Conservation (phyloP, 257 asterid species). For the Dorcoceras hygrometricum region DNA sequence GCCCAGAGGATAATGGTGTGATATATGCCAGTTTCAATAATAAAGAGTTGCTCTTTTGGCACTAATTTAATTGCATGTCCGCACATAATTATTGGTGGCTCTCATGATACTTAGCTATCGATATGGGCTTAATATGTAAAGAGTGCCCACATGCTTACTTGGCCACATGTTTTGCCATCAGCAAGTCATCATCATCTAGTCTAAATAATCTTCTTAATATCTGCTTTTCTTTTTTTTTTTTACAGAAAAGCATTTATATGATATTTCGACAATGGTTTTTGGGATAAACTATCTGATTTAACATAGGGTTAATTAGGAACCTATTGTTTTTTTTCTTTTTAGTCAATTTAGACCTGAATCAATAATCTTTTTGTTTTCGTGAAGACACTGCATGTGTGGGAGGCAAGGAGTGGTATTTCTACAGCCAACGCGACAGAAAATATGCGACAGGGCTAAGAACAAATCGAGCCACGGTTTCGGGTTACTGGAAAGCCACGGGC, state of each 20-base stretch:
- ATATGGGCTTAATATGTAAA: slow-evolving; percentile 21
- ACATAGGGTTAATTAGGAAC: neutral
- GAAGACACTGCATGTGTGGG: slow-evolving; percentile 80
- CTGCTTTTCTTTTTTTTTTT: neutral
- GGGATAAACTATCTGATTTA: too few relatives aligned
- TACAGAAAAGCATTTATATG: too few relatives aligned
- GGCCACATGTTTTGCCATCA: slow-evolving; percentile 32
- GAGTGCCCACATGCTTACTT: slow-evolving; percentile 24
- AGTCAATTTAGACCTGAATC: neutral
- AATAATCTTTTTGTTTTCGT: neutral
- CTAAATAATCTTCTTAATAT: slow-evolving; percentile 6
- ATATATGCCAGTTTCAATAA: too few relatives aligned
- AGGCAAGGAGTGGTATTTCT: slow-evolving; percentile 78
- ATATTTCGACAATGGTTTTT: too few relatives aligned
- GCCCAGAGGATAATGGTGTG: neutral
- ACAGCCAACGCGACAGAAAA: slow-evolving; percentile 79
- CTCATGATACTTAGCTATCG: slow-evolving; percentile 19
- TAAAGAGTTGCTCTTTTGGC: slow-evolving; percentile 25
- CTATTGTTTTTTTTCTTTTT: neutral
- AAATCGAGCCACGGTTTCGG: slow-evolving; percentile 76
- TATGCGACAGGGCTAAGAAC: slow-evolving; percentile 84
- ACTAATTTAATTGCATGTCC: slow-evolving; percentile 18
- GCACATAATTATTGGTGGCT: slow-evolving; percentile 32
- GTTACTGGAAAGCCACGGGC: slow-evolving; percentile 97
- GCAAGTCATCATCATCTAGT: slow-evolving; percentile 23